Evolutionary conservation across 805 yeast species (phyloP), one percentile per base, ranked within the genome.

Genomic region (Pichia nakasei): DNA sequence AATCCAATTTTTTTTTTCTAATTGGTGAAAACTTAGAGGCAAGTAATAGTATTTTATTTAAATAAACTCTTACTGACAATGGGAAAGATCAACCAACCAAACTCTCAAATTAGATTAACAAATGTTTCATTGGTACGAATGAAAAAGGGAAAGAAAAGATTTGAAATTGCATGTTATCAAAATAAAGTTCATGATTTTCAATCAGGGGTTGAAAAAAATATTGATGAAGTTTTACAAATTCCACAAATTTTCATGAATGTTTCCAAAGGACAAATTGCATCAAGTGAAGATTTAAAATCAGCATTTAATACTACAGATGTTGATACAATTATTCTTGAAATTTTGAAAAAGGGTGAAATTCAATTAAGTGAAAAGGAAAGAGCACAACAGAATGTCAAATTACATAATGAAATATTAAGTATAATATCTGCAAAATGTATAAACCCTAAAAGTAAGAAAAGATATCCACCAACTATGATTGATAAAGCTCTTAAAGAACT

Each of bases 171-270:
- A 0, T 93, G 98, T 58, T 93, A 93, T 61, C 96, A 86, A 58
- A 93, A 93, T 57, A 93, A 93, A 59, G 96, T 93, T 5, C 97
- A 91, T 61, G 98, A 93, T 61, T 93, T 88, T 78, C 72, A 97
- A 53, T 74, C 76, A 48, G 85, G 83, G 46, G 79, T 85, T 60
- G 98, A 93, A 58, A 91, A 86, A 53, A 96, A 93, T 59, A 61
- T 93, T 9, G 97, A 93, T 65, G 98, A 93, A 59, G 98, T 93
- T 3, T 68, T 93, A 32, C 98, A 93, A 61, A 87, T 93, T 42
- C 96, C 88, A n/a, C 96, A 85, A 61, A 95, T 93, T 1, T 93
- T 93, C 56, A 60, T 78, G 31, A 93, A 93, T 57, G 97, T 89
- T 0, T 86, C 96, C 15, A 93, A 93, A 58, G 98, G 98, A 2